phyloP scores from a whole-genome alignment of 306 rosid genomes.

The Casuarina glauca region DNA sequence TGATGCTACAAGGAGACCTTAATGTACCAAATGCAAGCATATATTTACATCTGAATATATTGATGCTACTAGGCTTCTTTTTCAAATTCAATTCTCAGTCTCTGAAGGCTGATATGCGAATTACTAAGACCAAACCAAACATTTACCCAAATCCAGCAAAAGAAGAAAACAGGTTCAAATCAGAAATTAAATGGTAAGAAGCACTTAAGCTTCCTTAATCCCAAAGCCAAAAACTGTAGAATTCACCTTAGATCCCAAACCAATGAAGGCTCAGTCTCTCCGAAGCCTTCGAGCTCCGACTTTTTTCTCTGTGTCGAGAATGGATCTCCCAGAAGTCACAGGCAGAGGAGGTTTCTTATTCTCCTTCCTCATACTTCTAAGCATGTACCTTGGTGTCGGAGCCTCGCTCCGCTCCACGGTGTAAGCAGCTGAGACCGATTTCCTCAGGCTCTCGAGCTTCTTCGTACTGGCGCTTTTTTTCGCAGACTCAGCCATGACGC shows the following conservation, averaged over 20 bases:
- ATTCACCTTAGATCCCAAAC: too few relatives aligned
- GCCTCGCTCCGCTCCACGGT: conserved; percentile 49
- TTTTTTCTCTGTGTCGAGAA: conserved; percentile 32
- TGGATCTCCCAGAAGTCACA: conserved; percentile 37
- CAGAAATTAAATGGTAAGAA: conserved; percentile 5
- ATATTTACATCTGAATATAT: neutral
- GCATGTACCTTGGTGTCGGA: conserved; percentile 83
- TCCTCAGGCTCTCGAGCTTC: conserved; percentile 60
- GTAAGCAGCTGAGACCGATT: conserved; percentile 68
- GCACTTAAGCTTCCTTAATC: conserved; percentile 13
- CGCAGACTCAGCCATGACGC: conserved; percentile 74
- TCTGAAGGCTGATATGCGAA: neutral
- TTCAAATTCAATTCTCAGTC: neutral
- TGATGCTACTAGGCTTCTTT: neutral
- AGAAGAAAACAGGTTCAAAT: conserved; percentile 26
- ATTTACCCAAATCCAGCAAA: neutral
- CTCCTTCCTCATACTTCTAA: conserved; percentile 82
- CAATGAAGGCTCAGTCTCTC: conserved; percentile 25
- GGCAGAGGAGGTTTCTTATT: conserved; percentile 79
- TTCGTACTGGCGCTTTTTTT: conserved; percentile 53
- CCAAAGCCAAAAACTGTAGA: neutral
- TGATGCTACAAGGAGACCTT: too few relatives aligned
- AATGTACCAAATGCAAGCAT: neutral
- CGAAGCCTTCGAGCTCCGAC: conserved; percentile 36
- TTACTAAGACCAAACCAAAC: neutral